Conservation (phyloP, 176 grass and related monocot genomes). For the Oryza officinalis region DNA sequence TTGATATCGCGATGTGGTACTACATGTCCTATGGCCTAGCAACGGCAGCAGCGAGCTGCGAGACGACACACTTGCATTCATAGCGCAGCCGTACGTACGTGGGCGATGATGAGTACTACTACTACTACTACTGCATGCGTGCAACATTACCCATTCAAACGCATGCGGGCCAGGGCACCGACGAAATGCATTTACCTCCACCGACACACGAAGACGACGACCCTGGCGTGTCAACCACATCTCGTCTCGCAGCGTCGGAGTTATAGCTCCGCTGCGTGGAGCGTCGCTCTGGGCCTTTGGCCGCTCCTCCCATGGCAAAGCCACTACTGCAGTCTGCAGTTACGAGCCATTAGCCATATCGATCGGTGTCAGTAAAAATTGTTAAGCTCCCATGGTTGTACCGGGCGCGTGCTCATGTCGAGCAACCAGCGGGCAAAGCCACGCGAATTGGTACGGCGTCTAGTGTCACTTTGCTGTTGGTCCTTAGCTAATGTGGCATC, state of each 20-base stretch:
- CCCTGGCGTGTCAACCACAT: neutral
- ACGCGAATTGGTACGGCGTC: neutral
- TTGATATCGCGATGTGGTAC: neutral
- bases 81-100: neutral
- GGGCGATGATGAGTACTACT: neutral
- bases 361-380: neutral
- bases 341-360: neutral
- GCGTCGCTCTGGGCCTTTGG: neutral
- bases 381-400: neutral
- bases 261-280: neutral
- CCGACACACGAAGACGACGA: slow-evolving; percentile 23
- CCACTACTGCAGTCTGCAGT: neutral
- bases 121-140: neutral
- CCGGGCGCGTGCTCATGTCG: neutral
- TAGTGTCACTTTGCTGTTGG: slow-evolving; percentile 23
- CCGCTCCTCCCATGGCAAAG: neutral
- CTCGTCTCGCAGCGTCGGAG: neutral
- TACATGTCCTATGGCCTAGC: neutral
- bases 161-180: neutral
- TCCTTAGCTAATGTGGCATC: slow-evolving; percentile 3
- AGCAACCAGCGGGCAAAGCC: neutral
- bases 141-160: neutral
- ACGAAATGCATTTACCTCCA: neutral
- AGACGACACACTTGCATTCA: neutral
- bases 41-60: neutral